A percentile compares a stretch with the other conserved stretches of the same genome.
These are phyloP conservation scores for Globisporangium carolinianum DNA, from an alignment of 352 stramenopile genomes.

Conservation along the genomic window DNA sequence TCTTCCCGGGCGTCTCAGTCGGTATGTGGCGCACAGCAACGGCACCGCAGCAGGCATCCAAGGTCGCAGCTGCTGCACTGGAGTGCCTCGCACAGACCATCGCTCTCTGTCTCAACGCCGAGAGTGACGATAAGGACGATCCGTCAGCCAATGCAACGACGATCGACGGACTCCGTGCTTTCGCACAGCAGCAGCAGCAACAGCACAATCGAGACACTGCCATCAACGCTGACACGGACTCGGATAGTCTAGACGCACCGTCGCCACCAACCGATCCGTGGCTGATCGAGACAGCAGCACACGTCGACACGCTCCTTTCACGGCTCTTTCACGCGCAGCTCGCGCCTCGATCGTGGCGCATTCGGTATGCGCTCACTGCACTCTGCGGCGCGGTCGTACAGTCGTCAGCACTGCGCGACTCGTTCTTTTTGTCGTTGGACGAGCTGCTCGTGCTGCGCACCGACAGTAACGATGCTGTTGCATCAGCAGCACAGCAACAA, in stretches of 20 bases:
- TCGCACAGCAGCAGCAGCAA: conserved; percentile 5
- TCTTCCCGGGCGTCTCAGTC: conserved; percentile 61
- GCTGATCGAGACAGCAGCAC: conserved; percentile 42
- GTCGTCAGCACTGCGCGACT: conserved; percentile 39
- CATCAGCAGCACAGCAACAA: conserved; percentile 9
- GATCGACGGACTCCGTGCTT: conserved; percentile 10
- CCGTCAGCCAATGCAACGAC: background rate
- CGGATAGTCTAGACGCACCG: background rate
- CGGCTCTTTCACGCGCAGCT: conserved; percentile 40
- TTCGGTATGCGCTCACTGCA: conserved; percentile 47
- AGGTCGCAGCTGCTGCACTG: conserved; percentile 52
- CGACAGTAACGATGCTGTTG: conserved; percentile 38
- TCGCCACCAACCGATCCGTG: conserved; percentile 25
- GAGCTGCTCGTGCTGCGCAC: conserved; percentile 63
- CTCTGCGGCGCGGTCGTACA: conserved; percentile 57
- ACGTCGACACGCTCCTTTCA: conserved; percentile 59
- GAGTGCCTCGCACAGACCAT: conserved; percentile 35
- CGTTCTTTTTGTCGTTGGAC: conserved; percentile 75
- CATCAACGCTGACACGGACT: background rate
- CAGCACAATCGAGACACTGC: background rate
- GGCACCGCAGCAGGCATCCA: conserved; percentile 59
- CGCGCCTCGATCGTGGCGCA: conserved; percentile 44
- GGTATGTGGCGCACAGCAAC: conserved; percentile 61
- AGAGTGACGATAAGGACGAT: background rate
- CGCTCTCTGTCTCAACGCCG: conserved; percentile 25